These are phyloP conservation scores for Tinospora cordifolia DNA, from an alignment of 164 flowering plant species.

Conservation along the genomic window DNA sequence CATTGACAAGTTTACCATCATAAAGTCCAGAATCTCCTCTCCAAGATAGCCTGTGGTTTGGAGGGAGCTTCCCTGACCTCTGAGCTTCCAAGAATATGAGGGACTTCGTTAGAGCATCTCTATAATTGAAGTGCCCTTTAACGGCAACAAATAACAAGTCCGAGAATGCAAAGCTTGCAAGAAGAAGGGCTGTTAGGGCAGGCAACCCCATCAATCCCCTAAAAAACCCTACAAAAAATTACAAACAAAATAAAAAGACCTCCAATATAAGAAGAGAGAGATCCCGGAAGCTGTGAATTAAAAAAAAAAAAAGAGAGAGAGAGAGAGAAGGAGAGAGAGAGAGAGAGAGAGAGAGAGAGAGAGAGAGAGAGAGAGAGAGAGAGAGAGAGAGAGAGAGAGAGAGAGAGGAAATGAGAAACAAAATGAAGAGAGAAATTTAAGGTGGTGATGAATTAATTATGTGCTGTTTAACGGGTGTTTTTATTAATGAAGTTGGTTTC, in stretches of 20 bases:
- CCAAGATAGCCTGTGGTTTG: conserved; percentile 49
- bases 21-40: conserved; percentile 74
- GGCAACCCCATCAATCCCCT: conserved; percentile 16
- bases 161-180: conserved; percentile 30
- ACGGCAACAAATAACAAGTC: conserved; percentile 17
- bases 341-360: too few species aligned
- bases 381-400: background rate
- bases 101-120: conserved; percentile 73
- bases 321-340: background rate
- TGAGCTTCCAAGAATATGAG: conserved; percentile 82
- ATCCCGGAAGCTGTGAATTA: background rate
- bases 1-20: conserved; percentile 63
- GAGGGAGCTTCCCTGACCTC: conserved; percentile 74
- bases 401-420: too few species aligned
- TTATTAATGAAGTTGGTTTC: background rate
- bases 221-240: background rate
- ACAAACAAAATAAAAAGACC: background rate
- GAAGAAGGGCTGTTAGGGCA: conserved; percentile 16
- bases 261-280: background rate
- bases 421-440: too few species aligned
- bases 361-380: background rate
- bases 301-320: too few species aligned
- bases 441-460: too few species aligned
- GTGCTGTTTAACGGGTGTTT: background rate
- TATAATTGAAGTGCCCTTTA: conserved; percentile 43